Base-by-base conservation (phyloP, 129 eudicot genomes). In the Lonicera japonica region DNA sequence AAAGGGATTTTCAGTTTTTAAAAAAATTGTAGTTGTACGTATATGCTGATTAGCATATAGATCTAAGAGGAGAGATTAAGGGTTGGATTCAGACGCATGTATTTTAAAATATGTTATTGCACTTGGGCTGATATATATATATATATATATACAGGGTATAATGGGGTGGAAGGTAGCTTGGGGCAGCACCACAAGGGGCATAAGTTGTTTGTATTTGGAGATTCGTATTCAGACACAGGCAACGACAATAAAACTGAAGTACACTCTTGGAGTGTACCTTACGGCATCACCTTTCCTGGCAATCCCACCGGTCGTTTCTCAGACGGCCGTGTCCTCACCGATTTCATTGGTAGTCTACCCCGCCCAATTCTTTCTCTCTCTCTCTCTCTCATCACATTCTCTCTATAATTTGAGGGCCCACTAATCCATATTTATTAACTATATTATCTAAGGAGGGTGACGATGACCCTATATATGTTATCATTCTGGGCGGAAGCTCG, bases 211-310 rank as follows among this genome's bases (percentile, higher is more conserved):
- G 75, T 70, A 36, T 70, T 70, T 17, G 75, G 75, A 15, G 75
- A 70, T 52, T 70, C 75, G 9, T 70, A 70, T 11, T 62, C 56
- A 17, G 75, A 61, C 14, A 70, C 69, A 3, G 69, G 69, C 0
- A 70, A 62, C 46, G 52, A 8, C 19, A 21, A 43, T 21, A 62
- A 60, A 25, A 2, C 46, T 3, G 7, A 34, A 0, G 75, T 43
- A 1, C 9, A 20, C 24, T 60, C 67, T 2, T 69, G 75, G 75
- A 61, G 61, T 43, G 41, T 15, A 13, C 75, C 75, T 21, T 70
- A 70, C 24, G 75, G 69, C 21, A 43, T 61, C 75, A 70, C 75
- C n/a, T 70, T 52, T 16, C 75, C 75, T n/a, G 75, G 75, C 4
- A 61, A 70, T 16, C 68, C 75, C 0, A 15, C 68, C 11, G 75